A percentile compares a stretch with the other conserved stretches of the same genome.
phyloP scores from a whole-genome alignment of 1,284 basidiomycete genomes.

The Agroathelia rolfsii region DNA sequence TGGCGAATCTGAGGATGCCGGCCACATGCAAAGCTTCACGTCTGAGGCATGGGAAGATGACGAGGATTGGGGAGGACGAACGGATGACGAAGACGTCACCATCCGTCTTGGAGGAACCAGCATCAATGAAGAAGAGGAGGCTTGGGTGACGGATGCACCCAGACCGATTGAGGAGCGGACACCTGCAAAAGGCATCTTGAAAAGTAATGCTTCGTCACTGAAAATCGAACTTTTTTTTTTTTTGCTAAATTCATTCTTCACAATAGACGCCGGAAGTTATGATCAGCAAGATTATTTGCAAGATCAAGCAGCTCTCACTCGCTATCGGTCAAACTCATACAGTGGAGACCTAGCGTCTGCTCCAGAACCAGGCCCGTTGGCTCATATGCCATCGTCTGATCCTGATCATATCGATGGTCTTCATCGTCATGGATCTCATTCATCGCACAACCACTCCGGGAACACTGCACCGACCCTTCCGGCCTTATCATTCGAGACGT shows the following conservation, averaged over 20 bases:
- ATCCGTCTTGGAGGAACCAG: slow-evolving; percentile 57
- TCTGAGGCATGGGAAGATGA: slow-evolving; percentile 75
- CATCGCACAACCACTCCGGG: slow-evolving; percentile 21
- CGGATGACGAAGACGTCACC: slow-evolving; percentile 76
- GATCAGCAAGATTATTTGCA: slow-evolving; percentile 44
- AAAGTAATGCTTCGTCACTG: slow-evolving; percentile 58
- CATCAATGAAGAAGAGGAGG: no score
- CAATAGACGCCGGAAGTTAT: slow-evolving; percentile 57
- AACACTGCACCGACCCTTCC: slow-evolving; percentile 38
- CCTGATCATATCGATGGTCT: slow-evolving; percentile 82
- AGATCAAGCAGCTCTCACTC: slow-evolving; percentile 36
- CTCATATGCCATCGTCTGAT: slow-evolving; percentile 69
- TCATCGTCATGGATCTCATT: slow-evolving; percentile 51
- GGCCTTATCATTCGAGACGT: slow-evolving; percentile 48
- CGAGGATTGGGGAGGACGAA: slow-evolving; percentile 49
- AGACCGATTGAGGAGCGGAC: slow-evolving; percentile 58
- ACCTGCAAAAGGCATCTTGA: slow-evolving; percentile 83
- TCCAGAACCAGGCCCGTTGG: slow-evolving; percentile 60
- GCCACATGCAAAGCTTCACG: no score
- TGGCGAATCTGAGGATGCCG: no score
- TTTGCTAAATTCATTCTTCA: no score
- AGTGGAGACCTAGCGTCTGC: slow-evolving; percentile 44
- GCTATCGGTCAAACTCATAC: slow-evolving; percentile 72
- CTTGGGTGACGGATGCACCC: slow-evolving; percentile 41
- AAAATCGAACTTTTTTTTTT: slow-evolving; percentile 8